Evolutionary conservation across 2,329 filamentous ascomycete species (phyloP), one percentile per base, ranked within the genome.

Genomic region (Aspergillus sp.): DNA sequence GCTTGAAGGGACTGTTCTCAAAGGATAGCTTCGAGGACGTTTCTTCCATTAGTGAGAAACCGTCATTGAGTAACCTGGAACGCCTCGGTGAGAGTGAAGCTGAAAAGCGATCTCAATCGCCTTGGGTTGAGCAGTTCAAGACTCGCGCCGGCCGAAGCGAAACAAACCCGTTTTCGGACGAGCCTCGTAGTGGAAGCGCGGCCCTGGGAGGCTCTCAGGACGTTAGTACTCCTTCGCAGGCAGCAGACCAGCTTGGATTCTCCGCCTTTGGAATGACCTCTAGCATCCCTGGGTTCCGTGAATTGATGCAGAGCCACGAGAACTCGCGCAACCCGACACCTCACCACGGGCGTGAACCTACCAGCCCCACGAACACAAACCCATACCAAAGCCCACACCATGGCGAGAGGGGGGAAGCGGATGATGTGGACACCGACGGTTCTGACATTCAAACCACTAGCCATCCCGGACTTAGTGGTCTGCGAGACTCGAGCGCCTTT

Each of bases 301-400:
- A 86, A 63, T 73, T 84, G 62, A 78, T 84, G 67, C 78, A 82
- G 61, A 82, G 82, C 51, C 80, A 86, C 49, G 81, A 85, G 39
- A 82, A 86, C 55, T 79, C 82, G 49, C 75, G 82, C 73, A 82
- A 85, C 62, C 81, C 83, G 44, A 82, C 81, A 15, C 82, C 83
- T 11, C 78, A 76, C 51, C 76, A 79, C 52, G 74, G 77, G 48
- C 81, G 87, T 63, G 90, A 91, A 58, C 89, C 90, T 0, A 85
- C 91, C 69, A 98, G 93, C 71, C 95, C 95, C 11, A 95, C 93
- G 0, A 91, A 96, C 68, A 98, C 95, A 3, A 99, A 99, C 70
- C 95, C 95, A 2, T 99, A 95, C 71, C 90, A 93, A 63, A 98
- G 93, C 72, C 95, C 95, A 2, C 86, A 31, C 9, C 27, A 90